Evolutionary conservation across 768 basidiomycete genomes (phyloP).

Genomic region (Tylopilus cervinicoccineus): DNA sequence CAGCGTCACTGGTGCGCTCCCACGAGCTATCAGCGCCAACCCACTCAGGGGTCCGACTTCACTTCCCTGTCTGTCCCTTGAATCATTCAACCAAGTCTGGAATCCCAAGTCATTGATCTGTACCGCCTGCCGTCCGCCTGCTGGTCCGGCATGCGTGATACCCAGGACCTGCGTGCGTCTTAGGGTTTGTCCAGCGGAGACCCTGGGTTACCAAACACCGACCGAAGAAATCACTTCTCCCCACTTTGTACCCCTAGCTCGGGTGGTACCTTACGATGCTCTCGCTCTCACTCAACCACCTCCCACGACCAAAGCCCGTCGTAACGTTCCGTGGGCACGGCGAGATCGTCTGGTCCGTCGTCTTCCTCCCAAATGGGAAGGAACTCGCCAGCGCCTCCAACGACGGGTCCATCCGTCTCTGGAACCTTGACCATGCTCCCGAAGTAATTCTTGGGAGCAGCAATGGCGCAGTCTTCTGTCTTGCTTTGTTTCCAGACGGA

Average conservation of each 20-base stretch:
- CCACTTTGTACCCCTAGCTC: constrained; percentile 23
- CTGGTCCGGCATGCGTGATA: constrained; percentile 29
- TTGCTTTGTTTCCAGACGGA: constrained; percentile 25
- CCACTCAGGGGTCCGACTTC: constrained; percentile 30
- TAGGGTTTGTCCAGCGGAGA: constrained; percentile 28
- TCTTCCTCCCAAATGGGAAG: constrained; percentile 26
- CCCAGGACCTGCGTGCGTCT: constrained; percentile 28
- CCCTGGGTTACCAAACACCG: constrained; percentile 22
- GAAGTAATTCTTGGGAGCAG: constrained; percentile 23
- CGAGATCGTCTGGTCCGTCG: constrained; percentile 28
- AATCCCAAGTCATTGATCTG: constrained; percentile 32
- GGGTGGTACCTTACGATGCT: constrained; percentile 24
- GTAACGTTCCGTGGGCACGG: constrained; percentile 22
- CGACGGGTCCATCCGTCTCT: constrained; percentile 29
- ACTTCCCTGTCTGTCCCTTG: constrained; percentile 16
- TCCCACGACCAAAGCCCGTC: constrained; percentile 22
- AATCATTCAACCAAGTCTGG: constrained; percentile 29
- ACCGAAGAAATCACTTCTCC: constrained; percentile 21
- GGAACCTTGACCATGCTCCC: constrained; percentile 24
- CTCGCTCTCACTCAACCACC: constrained; percentile 30
- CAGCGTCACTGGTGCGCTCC: constrained; percentile 18
- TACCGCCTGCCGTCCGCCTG: constrained; percentile 31
- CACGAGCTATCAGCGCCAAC: constrained; percentile 26
- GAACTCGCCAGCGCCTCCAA: constrained; percentile 26
- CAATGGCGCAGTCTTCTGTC: constrained; percentile 24